Conservation (phyloP, 768 basidiomycete genomes). For the Leccinum truebloodii region DNA sequence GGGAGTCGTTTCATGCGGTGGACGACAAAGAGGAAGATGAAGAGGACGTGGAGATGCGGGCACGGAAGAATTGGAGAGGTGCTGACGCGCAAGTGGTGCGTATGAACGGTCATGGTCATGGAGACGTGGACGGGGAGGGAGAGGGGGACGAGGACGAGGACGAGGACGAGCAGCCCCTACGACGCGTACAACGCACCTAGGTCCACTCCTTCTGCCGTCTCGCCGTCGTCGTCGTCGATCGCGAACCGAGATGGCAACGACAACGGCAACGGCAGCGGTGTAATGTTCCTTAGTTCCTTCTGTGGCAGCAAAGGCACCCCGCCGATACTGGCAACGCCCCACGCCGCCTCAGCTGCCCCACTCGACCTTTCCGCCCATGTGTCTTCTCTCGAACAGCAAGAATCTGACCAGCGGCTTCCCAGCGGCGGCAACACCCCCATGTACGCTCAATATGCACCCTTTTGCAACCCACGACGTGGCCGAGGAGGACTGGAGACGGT, state of each 20-base stretch:
- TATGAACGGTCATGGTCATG: too few relatives aligned
- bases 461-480: too few relatives aligned
- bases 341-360: constrained; percentile 14
- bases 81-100: too few relatives aligned
- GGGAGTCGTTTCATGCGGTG: too few relatives aligned
- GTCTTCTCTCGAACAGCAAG: constrained; percentile 28
- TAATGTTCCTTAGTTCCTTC: constrained; percentile 24
- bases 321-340: constrained; percentile 26
- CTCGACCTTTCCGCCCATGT: constrained; percentile 27
- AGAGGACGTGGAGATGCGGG: too few relatives aligned
- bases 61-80: too few relatives aligned
- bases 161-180: constrained; percentile 10
- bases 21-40: constrained; percentile 1
- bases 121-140: constrained; percentile 24
- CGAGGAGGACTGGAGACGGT: too few relatives aligned
- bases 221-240: too few relatives aligned
- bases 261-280: neutral
- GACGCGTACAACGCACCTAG: too few relatives aligned
- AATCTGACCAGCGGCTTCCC: constrained; percentile 46
- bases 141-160: too few relatives aligned
- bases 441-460: constrained; percentile 7
- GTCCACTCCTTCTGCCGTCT: constrained; percentile 1
- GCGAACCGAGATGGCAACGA: too few relatives aligned
- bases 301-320: constrained; percentile 31
- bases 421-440: constrained; percentile 42